A percentile compares a stretch with the other conserved stretches of the same genome.
phyloP scores from a whole-genome alignment of 129 eudicot species.

The Silybum marianum region DNA sequence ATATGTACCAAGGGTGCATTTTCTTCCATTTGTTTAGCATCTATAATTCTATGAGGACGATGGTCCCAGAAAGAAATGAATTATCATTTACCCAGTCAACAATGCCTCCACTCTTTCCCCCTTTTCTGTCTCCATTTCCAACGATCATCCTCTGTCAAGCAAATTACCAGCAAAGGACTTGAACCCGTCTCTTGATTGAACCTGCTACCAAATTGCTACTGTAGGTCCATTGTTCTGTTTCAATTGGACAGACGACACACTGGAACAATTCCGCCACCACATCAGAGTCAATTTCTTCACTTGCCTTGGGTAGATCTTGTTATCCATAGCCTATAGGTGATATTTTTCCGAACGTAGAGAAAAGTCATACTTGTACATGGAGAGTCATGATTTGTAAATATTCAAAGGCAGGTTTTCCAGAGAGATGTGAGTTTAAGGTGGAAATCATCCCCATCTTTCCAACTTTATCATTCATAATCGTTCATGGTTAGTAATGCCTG shows the following conservation, averaged over 20 bases:
- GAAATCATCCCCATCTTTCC: neutral
- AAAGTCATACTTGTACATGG: neutral
- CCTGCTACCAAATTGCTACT: neutral
- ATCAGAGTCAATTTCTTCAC: neutral
- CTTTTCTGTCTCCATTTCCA: neutral
- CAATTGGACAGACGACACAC: neutral
- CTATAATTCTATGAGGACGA: neutral
- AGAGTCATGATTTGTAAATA: neutral
- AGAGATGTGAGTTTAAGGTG: neutral
- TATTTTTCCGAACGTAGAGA: neutral
- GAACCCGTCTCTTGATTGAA: neutral
- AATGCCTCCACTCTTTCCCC: neutral
- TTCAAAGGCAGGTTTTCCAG: neutral
- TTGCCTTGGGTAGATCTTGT: neutral
- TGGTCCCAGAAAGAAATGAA: neutral
- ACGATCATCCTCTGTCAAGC: neutral
- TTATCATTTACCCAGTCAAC: constrained; percentile 3
- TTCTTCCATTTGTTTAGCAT: constrained; percentile 5
- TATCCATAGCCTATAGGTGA: neutral
- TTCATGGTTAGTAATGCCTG: neutral
- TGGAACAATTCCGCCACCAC: neutral
- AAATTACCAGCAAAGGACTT: neutral
- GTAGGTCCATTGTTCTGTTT: neutral
- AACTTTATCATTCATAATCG: neutral
- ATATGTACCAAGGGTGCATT: neutral